Base-by-base conservation (phyloP, 2,329 filamentous ascomycete genomes). In the Rosellinia necatrix region DNA sequence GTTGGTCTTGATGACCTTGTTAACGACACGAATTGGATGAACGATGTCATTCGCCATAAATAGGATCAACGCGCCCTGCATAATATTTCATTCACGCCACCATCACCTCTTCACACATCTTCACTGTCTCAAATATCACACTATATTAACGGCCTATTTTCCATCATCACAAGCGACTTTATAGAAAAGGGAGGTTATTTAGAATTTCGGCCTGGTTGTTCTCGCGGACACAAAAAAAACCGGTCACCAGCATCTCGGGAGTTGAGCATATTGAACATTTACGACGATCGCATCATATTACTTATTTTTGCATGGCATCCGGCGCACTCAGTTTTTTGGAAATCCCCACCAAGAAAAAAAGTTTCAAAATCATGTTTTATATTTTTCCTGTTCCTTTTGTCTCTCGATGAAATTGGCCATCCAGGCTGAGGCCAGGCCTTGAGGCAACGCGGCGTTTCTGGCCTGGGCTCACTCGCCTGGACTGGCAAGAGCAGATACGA, bases 11-110 rank as follows among this genome's bases (percentile, higher is more conserved):
- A 72, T 4, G 71, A 74, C 25, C 58, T 77, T 6, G 67, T 73
- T 6, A 71, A 56, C 47, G 81, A 83, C 65, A 70, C 83, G 58
- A 74, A 77, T 50, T 83, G 80, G 79, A 79, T 83, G 67, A 77
- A 76, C 9, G 74, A 77, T 27, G 70, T 75, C 21, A 80, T 83
- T 59, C 71, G 72, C 13, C 44, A 44, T 13, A 59, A 56, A 34
- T n/a, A n/a, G n/a, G n/a, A n/a, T n/a, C n/a, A n/a, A n/a, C n/a
- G n/a, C n/a, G n/a, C n/a, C n/a, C n/a, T n/a, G n/a, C n/a, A n/a
- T n/a, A n/a, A n/a, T n/a, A n/a, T n/a, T n/a, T n/a, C n/a, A n/a
- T n/a, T n/a, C n/a, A 15, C 3, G 13, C 34, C 9, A 22, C 19
- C 13, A 13, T 27, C n/a, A 22, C 15, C 10, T 5, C 15, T 38